Base-by-base conservation (phyloP, 2,329 filamentous ascomycete genomes). In the Monilinia laxa region DNA sequence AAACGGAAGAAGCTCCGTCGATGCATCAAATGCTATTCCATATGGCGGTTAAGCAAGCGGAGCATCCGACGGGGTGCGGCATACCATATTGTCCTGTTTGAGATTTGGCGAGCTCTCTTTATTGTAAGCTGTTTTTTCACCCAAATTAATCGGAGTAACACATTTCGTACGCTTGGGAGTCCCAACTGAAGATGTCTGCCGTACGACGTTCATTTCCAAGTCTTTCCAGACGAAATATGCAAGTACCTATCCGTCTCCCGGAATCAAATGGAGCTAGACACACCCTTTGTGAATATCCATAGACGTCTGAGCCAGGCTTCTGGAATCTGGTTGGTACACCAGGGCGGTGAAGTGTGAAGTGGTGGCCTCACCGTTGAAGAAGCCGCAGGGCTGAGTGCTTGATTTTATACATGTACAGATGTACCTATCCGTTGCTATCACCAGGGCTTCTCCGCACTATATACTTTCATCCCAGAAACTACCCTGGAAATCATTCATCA, bases 351-450 rank as follows among this genome's bases (percentile, higher is more conserved):
- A 62, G 12, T 62, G 69, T 73, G 70, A 70, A 67, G 68, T 56
- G 31, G 49, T 54, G 54, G 53, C 57, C 68, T 72, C 70, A 72
- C 70, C 70, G 70, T 73, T 54, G 28, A 62, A 66, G 64, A 73
- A 72, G 70, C 70, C 68, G 69, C 72, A 75, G 67, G 73, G 72
- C 72, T 73, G 73, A 73, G 67, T 69, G 57, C 69, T 66, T 66
- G 54, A 64, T 40, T 57, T 45, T 51, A 56, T 47, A 51, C 45
- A 63, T 64, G 51, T 67, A 53, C 63, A 54, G 42, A 64, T 65
- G 66, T 64, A 66, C 62, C 47, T 62, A 23, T 62, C 64, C 64
- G 55, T 53, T 54, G 40, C 64, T 45, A 59, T 62, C 66, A 57
- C 67, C 64, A 59, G 68, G 69, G 55, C 70, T 67, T 70, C 67